phyloP scores from a whole-genome alignment of 192 early-diverging fungal genomes.

The Mortierella hygrophila region DNA sequence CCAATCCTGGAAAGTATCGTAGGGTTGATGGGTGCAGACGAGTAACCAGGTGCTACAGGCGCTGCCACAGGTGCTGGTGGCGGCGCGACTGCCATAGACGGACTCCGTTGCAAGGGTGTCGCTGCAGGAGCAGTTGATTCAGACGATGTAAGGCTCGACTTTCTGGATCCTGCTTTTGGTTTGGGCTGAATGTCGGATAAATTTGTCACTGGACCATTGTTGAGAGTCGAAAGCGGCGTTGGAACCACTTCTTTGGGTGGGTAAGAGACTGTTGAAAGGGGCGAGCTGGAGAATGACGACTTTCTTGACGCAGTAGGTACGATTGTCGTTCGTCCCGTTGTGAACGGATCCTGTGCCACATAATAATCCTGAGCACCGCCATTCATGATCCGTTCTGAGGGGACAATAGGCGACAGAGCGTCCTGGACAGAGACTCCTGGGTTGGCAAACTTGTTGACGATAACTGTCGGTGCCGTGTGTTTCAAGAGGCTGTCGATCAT shows the following conservation, averaged over 20 bases:
- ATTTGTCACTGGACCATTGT: not conserved
- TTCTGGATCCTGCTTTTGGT: constrained; percentile 23
- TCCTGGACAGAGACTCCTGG: constrained; percentile 48
- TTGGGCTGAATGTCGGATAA: not conserved
- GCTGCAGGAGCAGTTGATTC: not conserved
- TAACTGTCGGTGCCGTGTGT: constrained; percentile 26
- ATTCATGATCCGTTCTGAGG: constrained; percentile 18
- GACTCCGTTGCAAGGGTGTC: not conserved
- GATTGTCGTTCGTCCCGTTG: not conserved
- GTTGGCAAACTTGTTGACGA: constrained; percentile 42
- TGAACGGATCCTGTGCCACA: not conserved
- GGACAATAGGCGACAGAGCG: constrained; percentile 4
- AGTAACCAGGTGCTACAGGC: not conserved
- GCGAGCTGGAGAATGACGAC: constrained; percentile 44
- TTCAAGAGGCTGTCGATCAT: constrained; percentile 40
- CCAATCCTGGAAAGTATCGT: constrained; percentile 53
- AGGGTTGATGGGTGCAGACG: constrained; percentile 24
- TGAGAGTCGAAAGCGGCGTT: not conserved
- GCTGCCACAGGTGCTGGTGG: constrained; percentile 6
- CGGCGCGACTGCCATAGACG: not conserved
- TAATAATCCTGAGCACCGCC: constrained; percentile 16
- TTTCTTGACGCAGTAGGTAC: constrained; percentile 32
- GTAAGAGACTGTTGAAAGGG: constrained; percentile 36
- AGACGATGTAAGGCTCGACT: constrained; percentile 17
- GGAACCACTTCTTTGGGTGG: constrained; percentile 23